These are phyloP conservation scores for Ambrosia artemisiifolia DNA, from an alignment of 129 eudicot species.

Conservation along the genomic window DNA sequence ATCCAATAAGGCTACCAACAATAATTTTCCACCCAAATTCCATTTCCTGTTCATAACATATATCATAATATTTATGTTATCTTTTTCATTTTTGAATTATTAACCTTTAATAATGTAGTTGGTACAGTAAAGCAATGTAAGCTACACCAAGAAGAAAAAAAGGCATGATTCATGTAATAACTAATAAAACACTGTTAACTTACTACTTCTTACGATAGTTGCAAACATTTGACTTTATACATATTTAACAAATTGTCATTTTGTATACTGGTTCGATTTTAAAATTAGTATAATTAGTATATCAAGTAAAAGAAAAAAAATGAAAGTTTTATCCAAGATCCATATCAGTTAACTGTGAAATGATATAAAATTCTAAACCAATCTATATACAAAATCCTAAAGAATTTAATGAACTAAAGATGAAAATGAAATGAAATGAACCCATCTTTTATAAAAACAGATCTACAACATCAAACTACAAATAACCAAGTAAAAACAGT, in stretches of 20 bases:
- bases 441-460: conserved; percentile 15
- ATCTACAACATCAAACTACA: conserved; percentile 30
- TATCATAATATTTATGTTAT: neutral
- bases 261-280: too few relatives aligned
- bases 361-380: too few relatives aligned
- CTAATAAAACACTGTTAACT: neutral
- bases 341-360: neutral
- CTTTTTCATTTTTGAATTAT: conserved; percentile 1
- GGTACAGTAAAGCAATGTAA: conserved; percentile 11
- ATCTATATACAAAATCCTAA: neutral
- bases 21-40: conserved; percentile 70
- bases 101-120: neutral
- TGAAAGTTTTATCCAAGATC: conserved; percentile 18
- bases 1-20: conserved; percentile 77
- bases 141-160: neutral
- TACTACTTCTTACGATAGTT: neutral
- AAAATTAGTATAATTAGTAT: too few relatives aligned
- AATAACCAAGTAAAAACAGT: too few relatives aligned
- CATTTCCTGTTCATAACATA: conserved; percentile 58
- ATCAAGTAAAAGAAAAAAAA: too few relatives aligned
- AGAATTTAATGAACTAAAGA: neutral
- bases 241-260: too few relatives aligned
- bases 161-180: neutral
- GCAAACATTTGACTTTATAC: conserved; percentile 12
- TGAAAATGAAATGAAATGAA: neutral